These are phyloP conservation scores for Sporothrix brunneoviolacea DNA, from an alignment of 2,329 filamentous ascomycete species.

Conservation along the genomic window DNA sequence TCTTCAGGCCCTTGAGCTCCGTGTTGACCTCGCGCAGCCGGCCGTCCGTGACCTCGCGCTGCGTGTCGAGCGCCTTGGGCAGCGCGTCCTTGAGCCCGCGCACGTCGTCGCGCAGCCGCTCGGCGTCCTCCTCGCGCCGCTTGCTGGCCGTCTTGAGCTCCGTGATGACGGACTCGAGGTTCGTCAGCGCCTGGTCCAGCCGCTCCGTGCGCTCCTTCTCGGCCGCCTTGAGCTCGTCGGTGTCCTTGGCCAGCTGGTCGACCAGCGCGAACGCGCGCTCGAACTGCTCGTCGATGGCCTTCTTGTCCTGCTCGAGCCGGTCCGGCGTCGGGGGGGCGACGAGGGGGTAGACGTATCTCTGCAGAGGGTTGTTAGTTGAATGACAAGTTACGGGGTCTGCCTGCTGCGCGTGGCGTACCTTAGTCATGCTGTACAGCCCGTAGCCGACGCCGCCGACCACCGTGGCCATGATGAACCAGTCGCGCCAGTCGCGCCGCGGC, in stretches of 20 bases:
- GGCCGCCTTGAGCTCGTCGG: slow-evolving; percentile 75
- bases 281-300: slow-evolving; percentile 86
- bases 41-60: slow-evolving; percentile 76
- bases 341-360: slow-evolving; percentile 87
- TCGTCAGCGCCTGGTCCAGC: slow-evolving; percentile 71
- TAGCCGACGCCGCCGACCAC: slow-evolving; percentile 86
- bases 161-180: slow-evolving; percentile 75
- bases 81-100: slow-evolving; percentile 75
- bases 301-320: slow-evolving; percentile 90
- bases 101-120: slow-evolving; percentile 81
- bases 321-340: slow-evolving; percentile 91
- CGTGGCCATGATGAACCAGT: slow-evolving; percentile 99
- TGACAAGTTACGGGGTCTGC: too few species aligned
- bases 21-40: slow-evolving; percentile 76
- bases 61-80: slow-evolving; percentile 79
- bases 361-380: slow-evolving; percentile 6
- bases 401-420: slow-evolving; percentile 44
- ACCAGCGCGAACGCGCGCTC: slow-evolving; percentile 85
- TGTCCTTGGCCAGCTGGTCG: slow-evolving; percentile 88
- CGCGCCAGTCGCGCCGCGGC: slow-evolving; percentile 87
- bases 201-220: slow-evolving; percentile 79
- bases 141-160: slow-evolving; percentile 77
- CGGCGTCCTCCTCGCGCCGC: slow-evolving; percentile 79
- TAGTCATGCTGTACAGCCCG: slow-evolving; percentile 79
- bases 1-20: slow-evolving; percentile 89